A percentile compares a stretch with the other conserved stretches of the same genome.
Evolutionary conservation across 495 filamentous ascomycete genomes (phyloP).

Genomic region (Bacidia rubella): DNA sequence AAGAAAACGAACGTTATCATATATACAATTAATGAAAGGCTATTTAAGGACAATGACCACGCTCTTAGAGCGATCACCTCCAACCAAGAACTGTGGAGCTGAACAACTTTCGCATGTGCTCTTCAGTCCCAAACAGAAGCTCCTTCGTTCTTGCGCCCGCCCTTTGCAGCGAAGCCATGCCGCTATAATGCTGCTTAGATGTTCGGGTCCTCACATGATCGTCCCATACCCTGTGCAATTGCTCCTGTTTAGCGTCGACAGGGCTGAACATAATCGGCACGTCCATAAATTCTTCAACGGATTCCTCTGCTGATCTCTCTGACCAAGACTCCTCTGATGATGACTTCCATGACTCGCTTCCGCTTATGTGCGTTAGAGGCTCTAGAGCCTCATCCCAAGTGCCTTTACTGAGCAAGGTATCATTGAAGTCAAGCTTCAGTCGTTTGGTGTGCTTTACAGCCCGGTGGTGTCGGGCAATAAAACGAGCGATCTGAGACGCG

Average conservation of each 20-base stretch:
- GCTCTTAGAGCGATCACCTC: slow-evolving; percentile 18
- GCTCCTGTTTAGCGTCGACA: slow-evolving; percentile 15
- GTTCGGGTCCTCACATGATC: slow-evolving; percentile 10
- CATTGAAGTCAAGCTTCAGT: slow-evolving; percentile 60
- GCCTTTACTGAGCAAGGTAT: slow-evolving; percentile 47
- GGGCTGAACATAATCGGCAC: slow-evolving; percentile 26
- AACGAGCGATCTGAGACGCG: slow-evolving; percentile 46
- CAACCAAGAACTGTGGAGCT: slow-evolving; percentile 23
- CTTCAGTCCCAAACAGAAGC: slow-evolving; percentile 24
- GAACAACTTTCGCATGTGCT: slow-evolving; percentile 32
- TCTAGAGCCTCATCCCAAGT: slow-evolving; percentile 65
- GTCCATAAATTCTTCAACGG: slow-evolving; percentile 20
- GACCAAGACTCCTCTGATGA: slow-evolving; percentile 26
- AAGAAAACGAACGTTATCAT: no score
- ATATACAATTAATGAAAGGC: background rate
- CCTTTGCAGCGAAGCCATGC: slow-evolving; percentile 14
- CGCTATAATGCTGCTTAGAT: slow-evolving; percentile 12
- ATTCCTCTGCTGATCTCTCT: background rate
- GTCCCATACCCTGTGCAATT: slow-evolving; percentile 15
- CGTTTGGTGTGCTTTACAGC: slow-evolving; percentile 29
- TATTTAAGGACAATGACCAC: background rate
- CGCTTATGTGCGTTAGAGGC: slow-evolving; percentile 44
- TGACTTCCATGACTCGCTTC: slow-evolving; percentile 37
- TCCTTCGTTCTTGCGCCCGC: slow-evolving; percentile 23
- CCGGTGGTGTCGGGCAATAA: slow-evolving; percentile 45